Base-by-base conservation (phyloP, 768 basidiomycete genomes). In the Chiua virens region DNA sequence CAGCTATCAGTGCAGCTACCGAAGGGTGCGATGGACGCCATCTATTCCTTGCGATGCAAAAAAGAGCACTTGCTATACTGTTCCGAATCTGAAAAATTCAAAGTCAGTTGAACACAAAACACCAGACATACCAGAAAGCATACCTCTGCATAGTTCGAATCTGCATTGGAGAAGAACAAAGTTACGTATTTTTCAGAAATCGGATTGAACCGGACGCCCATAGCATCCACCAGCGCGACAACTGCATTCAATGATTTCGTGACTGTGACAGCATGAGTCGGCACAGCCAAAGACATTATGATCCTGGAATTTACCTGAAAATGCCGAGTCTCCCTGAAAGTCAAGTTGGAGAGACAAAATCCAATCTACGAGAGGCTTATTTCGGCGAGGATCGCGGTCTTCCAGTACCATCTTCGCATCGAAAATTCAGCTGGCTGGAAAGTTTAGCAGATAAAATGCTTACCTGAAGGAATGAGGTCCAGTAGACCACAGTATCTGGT, bases 111-210 rank as follows among this genome's bases (percentile, higher is more conserved):
- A 13, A 32, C 17, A 20, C n/a, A 22, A 42, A 32, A 37, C 30
- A 45, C n/a, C 38, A 15, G 28, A 35, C 14, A 42, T 42, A 10
- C 27, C 23, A 39, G 20, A 25, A 30, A 13, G 38, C 68, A 36
- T 66, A 89, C 92, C 72, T 96, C 93, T 14, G 88, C 90, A 64
- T 92, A 97, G 32, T 84, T 83, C 5, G 89, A 92, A 54, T 87
- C 79, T 21, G 88, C 78, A 60, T 90, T 89, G 18, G 82, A 77
- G 58, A 95, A 84, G 58, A 89, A 79, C 40, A 89, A 61, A 43
- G 83, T 74, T 50, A 86, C 73, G 65, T 90, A 88, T 62, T 79
- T 78, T 49, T 86, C 83, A n/a, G 83, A 75, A 66, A 81, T 71
- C 8, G 83, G 71, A 45, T 81, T 79, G 66, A 90, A 89, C 49